phyloP scores from a whole-genome alignment of 371 early-diverging fungal species.

The Mucor irregularis region DNA sequence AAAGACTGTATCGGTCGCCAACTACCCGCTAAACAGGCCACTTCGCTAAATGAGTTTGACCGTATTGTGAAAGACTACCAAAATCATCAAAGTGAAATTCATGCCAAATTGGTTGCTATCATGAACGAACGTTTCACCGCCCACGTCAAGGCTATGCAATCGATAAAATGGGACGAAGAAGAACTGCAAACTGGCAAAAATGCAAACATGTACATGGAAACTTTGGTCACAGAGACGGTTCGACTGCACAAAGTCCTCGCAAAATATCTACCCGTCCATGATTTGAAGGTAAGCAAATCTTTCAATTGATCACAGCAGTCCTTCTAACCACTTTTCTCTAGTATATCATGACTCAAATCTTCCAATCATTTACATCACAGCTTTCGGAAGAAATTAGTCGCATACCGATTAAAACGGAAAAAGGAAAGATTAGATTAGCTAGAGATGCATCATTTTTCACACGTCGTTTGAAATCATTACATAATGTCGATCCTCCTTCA shows the following conservation, averaged over 20 bases:
- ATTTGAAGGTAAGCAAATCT: constrained; percentile 58
- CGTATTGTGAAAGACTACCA: constrained; percentile 74
- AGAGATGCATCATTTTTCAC: constrained; percentile 75
- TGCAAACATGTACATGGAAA: constrained; percentile 71
- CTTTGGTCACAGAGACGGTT: constrained; percentile 86
- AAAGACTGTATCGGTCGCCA: constrained; percentile 69
- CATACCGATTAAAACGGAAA: constrained; percentile 65
- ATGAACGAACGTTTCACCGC: constrained; percentile 88
- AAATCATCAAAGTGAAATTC: constrained; percentile 88
- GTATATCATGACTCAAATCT: constrained; percentile 73
- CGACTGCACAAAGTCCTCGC: constrained; percentile 88
- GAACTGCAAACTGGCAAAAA: constrained; percentile 42
- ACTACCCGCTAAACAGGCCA: constrained; percentile 73
- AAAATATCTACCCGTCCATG: constrained; percentile 72
- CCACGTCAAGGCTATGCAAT: constrained; percentile 67
- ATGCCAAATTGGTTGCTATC: constrained; percentile 84
- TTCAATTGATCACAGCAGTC: not conserved
- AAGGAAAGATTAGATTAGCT: constrained; percentile 79
- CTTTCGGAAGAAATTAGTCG: constrained; percentile 72
- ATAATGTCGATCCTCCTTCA: constrained; percentile 74
- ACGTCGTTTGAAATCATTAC: constrained; percentile 62
- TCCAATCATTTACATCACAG: constrained; percentile 70
- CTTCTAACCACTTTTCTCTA: not conserved
- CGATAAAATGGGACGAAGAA: constrained; percentile 74
- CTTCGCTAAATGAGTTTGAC: constrained; percentile 86